phyloP scores from a whole-genome alignment of 805 yeast genomes.

The Ogataea haglerorum region DNA sequence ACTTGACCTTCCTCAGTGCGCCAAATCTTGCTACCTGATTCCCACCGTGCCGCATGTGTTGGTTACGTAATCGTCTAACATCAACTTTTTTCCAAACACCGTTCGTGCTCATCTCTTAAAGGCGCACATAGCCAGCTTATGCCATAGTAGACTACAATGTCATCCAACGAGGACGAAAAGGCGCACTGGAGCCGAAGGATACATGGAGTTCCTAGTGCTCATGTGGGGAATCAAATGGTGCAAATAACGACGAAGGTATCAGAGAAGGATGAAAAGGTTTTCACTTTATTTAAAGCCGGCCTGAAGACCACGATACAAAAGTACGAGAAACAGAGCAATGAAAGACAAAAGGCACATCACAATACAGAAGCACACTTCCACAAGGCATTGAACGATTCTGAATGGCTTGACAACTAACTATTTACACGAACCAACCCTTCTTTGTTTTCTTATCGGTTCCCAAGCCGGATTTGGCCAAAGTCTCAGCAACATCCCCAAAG shows the following conservation, averaged over 20 bases:
- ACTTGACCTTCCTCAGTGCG: too few relatives aligned
- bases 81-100: too few relatives aligned
- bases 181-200: slow-evolving; percentile 15
- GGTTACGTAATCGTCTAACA: too few relatives aligned
- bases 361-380: slow-evolving; percentile 6
- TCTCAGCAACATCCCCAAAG: slow-evolving; percentile 78
- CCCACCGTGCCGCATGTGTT: too few relatives aligned
- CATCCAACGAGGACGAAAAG: neutral
- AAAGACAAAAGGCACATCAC: neutral
- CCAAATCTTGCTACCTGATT: too few relatives aligned
- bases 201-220: slow-evolving; percentile 14
- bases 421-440: slow-evolving; percentile 23
- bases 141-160: neutral
- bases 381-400: slow-evolving; percentile 4
- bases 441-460: slow-evolving; percentile 38
- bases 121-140: too few relatives aligned
- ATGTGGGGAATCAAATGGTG: slow-evolving; percentile 4
- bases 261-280: slow-evolving; percentile 20
- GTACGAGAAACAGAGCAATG: slow-evolving; percentile 4
- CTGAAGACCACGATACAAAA: slow-evolving; percentile 19
- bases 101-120: too few relatives aligned
- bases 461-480: slow-evolving; percentile 67
- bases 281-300: slow-evolving; percentile 13
- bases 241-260: slow-evolving; percentile 8
- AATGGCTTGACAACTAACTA: slow-evolving; percentile 19